Base-by-base conservation (phyloP, 495 filamentous ascomycete species). In the Penicillium subrubescens region DNA sequence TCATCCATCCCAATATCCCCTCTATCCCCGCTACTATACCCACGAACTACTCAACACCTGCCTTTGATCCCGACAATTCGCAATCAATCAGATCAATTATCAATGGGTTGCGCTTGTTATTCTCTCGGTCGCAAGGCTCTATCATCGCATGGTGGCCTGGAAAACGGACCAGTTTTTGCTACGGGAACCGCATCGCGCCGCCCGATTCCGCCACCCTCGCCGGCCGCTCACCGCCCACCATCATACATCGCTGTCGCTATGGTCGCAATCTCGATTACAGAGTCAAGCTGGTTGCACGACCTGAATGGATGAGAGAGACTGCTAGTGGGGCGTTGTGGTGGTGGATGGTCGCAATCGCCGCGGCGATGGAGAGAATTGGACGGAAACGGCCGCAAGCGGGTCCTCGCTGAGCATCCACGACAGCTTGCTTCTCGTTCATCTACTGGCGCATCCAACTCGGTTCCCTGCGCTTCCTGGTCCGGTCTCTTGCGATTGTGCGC, bases 301-400 rank as follows among this genome's bases (percentile, higher is more conserved):
- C 48, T 25, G 41, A 57, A 25, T 37, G 23, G 25, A 25, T 31
- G 23, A 54, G 17, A 53, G 35, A 27, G 29, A 12, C 14, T n/a
- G 52, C 19, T 35, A 17, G 60, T 57, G 61, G 64, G 61, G 56
- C 33, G 48, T 19, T 17, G 57, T 43, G 14, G 57, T 43, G 14
- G 33, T 56, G 61, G 71, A 71, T 60, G 66, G 71, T 71, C 67
- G 71, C 66, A 73, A 71, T 64, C 59, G 61, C 35, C 60, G 12
- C 19, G 27, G 50, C 57, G 34, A 39, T 43, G 44, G 62, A 46
- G 33, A 43, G 33, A 60, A 43, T 37, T 15, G 48, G 64, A 70
- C 69, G 71, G 67, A 74, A 74, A 70, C 70, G 71, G 69, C 60
- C 67, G 58, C 21, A 59, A n/a, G 39, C 39, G 39, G 50, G 59